A percentile compares a stretch with the other conserved stretches of the same genome.
These are phyloP conservation scores for Trichosporon inkin DNA, from an alignment of 1,284 basidiomycete species.

Conservation along the genomic window DNA sequence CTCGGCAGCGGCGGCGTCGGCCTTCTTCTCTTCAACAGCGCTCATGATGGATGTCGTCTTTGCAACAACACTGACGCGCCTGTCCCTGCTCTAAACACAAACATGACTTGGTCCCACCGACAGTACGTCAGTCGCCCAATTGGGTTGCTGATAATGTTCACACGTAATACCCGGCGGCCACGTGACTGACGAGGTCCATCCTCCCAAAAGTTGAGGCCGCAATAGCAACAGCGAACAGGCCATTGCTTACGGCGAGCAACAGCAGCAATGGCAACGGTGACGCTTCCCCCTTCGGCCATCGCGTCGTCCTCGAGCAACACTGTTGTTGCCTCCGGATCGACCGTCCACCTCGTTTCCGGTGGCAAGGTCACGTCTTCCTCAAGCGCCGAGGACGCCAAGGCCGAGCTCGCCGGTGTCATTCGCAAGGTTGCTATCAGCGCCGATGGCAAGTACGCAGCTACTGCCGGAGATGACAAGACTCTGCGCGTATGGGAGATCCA, in stretches of 20 bases:
- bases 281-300: constrained; percentile 20
- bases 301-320: constrained; percentile 12
- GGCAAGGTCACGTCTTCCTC: constrained; percentile 11
- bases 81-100: background rate
- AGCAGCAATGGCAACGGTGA: constrained; percentile 9
- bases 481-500: constrained; percentile 62
- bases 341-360: constrained; percentile 15
- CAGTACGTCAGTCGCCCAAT: background rate
- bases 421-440: constrained; percentile 59
- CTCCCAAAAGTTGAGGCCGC: background rate
- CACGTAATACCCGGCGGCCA: background rate
- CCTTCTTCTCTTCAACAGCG: constrained; percentile 15
- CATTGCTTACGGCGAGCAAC: constrained; percentile 8
- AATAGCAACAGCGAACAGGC: background rate
- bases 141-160: background rate
- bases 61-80: background rate
- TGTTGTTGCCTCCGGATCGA: constrained; percentile 18
- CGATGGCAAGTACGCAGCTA: constrained; percentile 58
- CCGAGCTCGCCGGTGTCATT: constrained; percentile 51
- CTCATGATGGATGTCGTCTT: constrained; percentile 20
- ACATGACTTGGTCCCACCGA: background rate
- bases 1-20: constrained; percentile 14
- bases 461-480: constrained; percentile 71
- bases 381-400: constrained; percentile 17
- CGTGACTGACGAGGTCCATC: background rate